Base-by-base conservation (phyloP, 768 basidiomycete genomes). In the Lactarius sanguifluus region DNA sequence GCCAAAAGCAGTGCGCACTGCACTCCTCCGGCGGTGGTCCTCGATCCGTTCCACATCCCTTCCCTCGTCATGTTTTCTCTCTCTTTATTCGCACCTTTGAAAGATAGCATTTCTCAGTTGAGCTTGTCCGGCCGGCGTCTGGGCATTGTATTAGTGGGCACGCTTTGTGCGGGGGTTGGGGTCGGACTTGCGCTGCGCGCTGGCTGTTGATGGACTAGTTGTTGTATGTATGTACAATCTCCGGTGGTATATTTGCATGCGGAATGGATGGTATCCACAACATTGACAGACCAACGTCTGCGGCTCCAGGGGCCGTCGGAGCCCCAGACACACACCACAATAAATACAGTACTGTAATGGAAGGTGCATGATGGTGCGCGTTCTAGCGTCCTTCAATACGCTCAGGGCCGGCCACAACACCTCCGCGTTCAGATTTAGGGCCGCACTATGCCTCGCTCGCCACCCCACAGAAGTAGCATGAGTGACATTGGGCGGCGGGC, bases 41-140 rank as follows among this genome's bases (percentile, higher is more conserved):
- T 87, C 65, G 89, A 90, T 68, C 89, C 89, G 1, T 75, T 91
- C 18, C 87, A 90, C 72, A 72, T 90, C 41, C 86, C 88, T 1
- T 88, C 87, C 6, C 75, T 90, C 36, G 16, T 90, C 8, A 72
- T 84, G 57, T 82, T 88, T 71, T 85, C 88, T 1, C 65, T 88
- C 32, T 89, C 88, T 10, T 79, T 90, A 30, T 69, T 90, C 10
- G 80, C 78, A 0, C 87, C 87, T 3, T 69, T 79, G 41, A 76
- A 73, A 59, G 66, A 70, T 23, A 71, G 72, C 18, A 59, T 81
- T 2, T 66, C 61, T 28, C 73, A 70, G 64, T 67, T 41, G 69
- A 69, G n/a, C 61, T 64, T 61, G 71, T 72, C 71, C 54, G 68
- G 61, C 52, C 55, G 23, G 57, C 69, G 76, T 36, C 70, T 77